Base-by-base conservation (phyloP, 257 asterid species). In the Jaltomata sinuosa region DNA sequence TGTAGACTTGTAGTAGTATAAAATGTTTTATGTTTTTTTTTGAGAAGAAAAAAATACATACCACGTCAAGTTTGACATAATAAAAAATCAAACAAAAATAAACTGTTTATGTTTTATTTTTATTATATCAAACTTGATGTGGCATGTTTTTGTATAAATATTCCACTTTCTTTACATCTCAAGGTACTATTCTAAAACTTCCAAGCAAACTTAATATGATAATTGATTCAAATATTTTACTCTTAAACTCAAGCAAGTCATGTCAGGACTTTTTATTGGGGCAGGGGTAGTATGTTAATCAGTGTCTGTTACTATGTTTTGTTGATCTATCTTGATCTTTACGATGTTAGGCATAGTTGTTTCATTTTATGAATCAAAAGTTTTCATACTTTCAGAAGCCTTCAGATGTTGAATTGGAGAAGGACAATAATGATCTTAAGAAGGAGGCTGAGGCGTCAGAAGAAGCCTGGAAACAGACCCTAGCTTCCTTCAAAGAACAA, bases 401-500 rank as follows among this genome's bases (percentile, higher is more conserved):
- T 83, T 89, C 92, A 15, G 97, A 94, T 84, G 50, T 90, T 84
- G 91, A 90, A 29, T 82, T 90, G 79, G 95, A 90, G 42, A 85
- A 91, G 85, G 95, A 89, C 72, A 61, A 80, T 81, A 89, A 84
- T 80, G 91, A 84, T 85, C 83, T 85, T 68, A 87, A 91, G 90
- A 87, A 18, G 78, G 90, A 68, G 86, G 84, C 88, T 72, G 93
- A 87, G 84, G 96, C 88, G 67, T 86, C 93, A 15, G 88, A 93
- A 79, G 97, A 89, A 87, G 96, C 93, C 69, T 95, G 97, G 98
- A 90, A 92, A 88, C 91, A 92, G 91, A 85, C 95, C 34, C 91
- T 95, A 50, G 89, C 90, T 53, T 85, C 94, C 57, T 93, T 95
- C 79, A 95, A 91, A 89, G 95, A 93, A 77, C 98, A 94, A 84